phyloP scores from a whole-genome alignment of 2,329 filamentous ascomycete genomes.

The Monosporascus ibericus region DNA sequence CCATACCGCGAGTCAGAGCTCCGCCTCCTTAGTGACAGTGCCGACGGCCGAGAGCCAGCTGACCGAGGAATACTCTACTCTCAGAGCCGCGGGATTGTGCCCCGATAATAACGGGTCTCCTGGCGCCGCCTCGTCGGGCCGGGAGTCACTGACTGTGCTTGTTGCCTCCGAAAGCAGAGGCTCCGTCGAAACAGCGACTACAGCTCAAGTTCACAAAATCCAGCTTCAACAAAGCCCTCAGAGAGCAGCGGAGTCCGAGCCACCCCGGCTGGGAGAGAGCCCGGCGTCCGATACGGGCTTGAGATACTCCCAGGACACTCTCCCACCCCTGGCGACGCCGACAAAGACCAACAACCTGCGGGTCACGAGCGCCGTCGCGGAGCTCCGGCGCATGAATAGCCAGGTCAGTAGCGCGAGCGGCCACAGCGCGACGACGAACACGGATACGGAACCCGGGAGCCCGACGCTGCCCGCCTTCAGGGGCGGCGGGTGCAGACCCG shows the following conservation, averaged over 20 bases:
- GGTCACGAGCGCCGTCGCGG: conserved; percentile 39
- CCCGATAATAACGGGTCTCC: background rate
- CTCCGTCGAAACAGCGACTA: background rate
- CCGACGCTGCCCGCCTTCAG: conserved; percentile 33
- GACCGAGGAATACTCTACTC: background rate
- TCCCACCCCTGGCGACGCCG: background rate
- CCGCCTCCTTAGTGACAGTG: conserved; percentile 8
- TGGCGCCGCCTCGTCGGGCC: background rate
- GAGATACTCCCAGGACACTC: conserved; percentile 10
- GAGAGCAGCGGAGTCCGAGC: background rate
- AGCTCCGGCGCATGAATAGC: conserved; percentile 54
- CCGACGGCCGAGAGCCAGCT: conserved; percentile 3
- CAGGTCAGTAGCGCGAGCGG: conserved; percentile 40
- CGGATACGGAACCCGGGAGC: conserved; percentile 24
- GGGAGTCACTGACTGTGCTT: conserved; percentile 7
- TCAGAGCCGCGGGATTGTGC: conserved; percentile 1
- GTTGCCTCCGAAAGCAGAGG: background rate
- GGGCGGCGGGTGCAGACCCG: conserved; percentile 33
- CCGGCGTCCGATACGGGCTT: conserved; percentile 7
- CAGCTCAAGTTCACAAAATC: background rate
- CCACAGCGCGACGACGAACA: conserved; percentile 24
- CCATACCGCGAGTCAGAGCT: conserved; percentile 1
- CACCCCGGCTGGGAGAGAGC: background rate
- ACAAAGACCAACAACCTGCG: conserved; percentile 9
- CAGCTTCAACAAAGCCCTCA: too few species aligned